phyloP scores from a whole-genome alignment of 805 yeast genomes.

The Ogataea corticis region DNA sequence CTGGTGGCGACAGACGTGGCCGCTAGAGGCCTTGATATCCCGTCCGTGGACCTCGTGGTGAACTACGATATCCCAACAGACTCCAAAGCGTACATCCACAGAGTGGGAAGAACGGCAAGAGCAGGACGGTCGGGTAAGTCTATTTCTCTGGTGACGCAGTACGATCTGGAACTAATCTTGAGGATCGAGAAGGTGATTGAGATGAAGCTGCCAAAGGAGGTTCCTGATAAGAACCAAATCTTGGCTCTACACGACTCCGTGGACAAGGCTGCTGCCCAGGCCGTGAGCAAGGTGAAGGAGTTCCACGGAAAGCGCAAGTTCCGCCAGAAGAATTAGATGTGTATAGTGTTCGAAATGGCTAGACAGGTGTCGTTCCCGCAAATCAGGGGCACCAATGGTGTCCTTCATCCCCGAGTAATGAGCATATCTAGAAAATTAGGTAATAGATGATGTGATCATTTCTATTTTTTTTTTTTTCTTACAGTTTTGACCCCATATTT shows the following conservation, averaged over 20 bases:
- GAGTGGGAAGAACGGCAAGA: constrained; percentile 98
- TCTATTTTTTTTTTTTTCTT: no score
- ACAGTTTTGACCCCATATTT: background rate
- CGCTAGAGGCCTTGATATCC: constrained; percentile 95
- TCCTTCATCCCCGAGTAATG: no score
- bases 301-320: constrained; percentile 42
- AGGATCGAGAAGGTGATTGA: constrained; percentile 86
- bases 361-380: no score
- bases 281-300: constrained; percentile 76
- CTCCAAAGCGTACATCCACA: constrained; percentile 92
- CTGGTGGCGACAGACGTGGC: constrained; percentile 90
- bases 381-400: no score
- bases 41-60: constrained; percentile 83
- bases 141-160: constrained; percentile 86
- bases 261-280: constrained; percentile 88
- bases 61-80: constrained; percentile 95
- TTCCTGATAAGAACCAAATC: constrained; percentile 74
- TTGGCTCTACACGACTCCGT: constrained; percentile 80
- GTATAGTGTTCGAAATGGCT: background rate
- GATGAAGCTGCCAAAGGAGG: constrained; percentile 81
- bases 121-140: constrained; percentile 91
- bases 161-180: constrained; percentile 84
- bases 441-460: no score
- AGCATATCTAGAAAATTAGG: no score
- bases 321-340: constrained; percentile 12